phyloP scores from a whole-genome alignment of 805 yeast species.

The Wickerhamomyces hampshirensis region DNA sequence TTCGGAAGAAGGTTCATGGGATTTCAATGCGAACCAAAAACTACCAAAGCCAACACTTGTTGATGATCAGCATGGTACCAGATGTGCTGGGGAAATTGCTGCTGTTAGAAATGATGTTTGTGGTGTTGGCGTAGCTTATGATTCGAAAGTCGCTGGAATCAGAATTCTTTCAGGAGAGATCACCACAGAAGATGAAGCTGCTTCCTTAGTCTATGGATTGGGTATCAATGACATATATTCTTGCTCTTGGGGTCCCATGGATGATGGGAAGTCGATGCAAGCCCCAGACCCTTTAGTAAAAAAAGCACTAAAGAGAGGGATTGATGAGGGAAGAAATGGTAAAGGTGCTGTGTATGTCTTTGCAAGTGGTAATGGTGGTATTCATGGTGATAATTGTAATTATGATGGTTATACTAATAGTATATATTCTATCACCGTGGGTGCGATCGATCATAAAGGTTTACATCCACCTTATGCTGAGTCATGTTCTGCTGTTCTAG shows the following conservation, averaged over 20 bases:
- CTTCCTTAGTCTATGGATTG: slow-evolving; percentile 73
- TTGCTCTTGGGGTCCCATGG: slow-evolving; percentile 98
- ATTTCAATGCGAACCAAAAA: slow-evolving; percentile 71
- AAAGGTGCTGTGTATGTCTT: slow-evolving; percentile 90
- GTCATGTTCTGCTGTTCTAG: slow-evolving; percentile 91
- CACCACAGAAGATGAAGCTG: slow-evolving; percentile 86
- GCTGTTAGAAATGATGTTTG: slow-evolving; percentile 77
- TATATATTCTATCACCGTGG: slow-evolving; percentile 90
- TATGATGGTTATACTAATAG: slow-evolving; percentile 97
- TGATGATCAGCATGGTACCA: slow-evolving; percentile 92
- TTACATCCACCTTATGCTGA: slow-evolving; percentile 87
- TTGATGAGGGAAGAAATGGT: slow-evolving; percentile 71
- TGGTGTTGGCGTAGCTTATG: slow-evolving; percentile 96
- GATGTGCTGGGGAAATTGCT: slow-evolving; percentile 98
- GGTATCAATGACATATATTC: slow-evolving; percentile 90
- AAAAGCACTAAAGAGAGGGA: slow-evolving; percentile 80
- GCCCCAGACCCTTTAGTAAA: slow-evolving; percentile 77
- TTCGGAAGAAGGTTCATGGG: slow-evolving; percentile 83
- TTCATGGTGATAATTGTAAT: slow-evolving; percentile 82
- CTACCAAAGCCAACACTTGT: slow-evolving; percentile 74
- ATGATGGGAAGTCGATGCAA: slow-evolving; percentile 82
- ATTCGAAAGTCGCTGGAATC: slow-evolving; percentile 82
- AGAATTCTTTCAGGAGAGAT: slow-evolving; percentile 81
- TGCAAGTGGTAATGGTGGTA: slow-evolving; percentile 94
- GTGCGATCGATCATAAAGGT: slow-evolving; percentile 87